Evolutionary conservation across 1,284 basidiomycete species (phyloP).

Genomic region (Sanguinoderma infundibulare): DNA sequence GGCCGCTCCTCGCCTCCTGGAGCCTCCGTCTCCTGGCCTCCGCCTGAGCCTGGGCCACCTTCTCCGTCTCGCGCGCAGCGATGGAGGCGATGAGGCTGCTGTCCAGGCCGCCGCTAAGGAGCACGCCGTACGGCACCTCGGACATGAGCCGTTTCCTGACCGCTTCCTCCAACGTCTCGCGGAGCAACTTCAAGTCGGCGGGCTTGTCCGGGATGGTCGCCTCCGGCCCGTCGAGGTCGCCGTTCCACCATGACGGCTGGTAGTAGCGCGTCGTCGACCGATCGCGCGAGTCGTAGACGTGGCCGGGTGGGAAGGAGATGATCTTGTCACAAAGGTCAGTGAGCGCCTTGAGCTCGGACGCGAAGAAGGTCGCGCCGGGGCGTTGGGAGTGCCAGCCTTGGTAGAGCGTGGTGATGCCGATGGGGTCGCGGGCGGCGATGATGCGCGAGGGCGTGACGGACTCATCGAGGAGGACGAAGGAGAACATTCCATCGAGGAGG

Average conservation of each 20-base stretch:
- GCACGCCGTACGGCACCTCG: conserved; percentile 98
- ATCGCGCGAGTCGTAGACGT: conserved; percentile 88
- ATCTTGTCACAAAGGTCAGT: conserved; percentile 94
- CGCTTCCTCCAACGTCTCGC: conserved; percentile 88
- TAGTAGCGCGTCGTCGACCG: conserved; percentile 83
- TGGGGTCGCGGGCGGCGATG: conserved; percentile 96
- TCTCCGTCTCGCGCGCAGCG: conserved; percentile 97
- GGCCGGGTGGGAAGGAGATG: conserved; percentile 96
- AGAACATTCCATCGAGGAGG: conserved; percentile 98
- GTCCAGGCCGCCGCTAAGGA: conserved; percentile 95
- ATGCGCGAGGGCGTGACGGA: conserved; percentile 88
- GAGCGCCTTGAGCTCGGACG: conserved; percentile 96
- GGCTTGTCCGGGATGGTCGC: conserved; percentile 64
- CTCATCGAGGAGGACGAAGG: conserved; percentile 95
- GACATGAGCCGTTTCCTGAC: conserved; percentile 98
- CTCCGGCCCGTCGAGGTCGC: conserved; percentile 65
- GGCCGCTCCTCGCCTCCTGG: conserved; percentile 56
- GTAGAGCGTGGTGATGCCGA: conserved; percentile 98
- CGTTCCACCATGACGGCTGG: conserved; percentile 85
- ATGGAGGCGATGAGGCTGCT: conserved; percentile 96
- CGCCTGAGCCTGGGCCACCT: conserved; percentile 81
- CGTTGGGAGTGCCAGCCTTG: conserved; percentile 90
- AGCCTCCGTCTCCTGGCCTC: conserved; percentile 68
- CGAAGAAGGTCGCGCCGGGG: conserved; percentile 90
- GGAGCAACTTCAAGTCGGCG: conserved; percentile 73